phyloP scores from a whole-genome alignment of 306 rosid species.

The Alnus rubra region DNA sequence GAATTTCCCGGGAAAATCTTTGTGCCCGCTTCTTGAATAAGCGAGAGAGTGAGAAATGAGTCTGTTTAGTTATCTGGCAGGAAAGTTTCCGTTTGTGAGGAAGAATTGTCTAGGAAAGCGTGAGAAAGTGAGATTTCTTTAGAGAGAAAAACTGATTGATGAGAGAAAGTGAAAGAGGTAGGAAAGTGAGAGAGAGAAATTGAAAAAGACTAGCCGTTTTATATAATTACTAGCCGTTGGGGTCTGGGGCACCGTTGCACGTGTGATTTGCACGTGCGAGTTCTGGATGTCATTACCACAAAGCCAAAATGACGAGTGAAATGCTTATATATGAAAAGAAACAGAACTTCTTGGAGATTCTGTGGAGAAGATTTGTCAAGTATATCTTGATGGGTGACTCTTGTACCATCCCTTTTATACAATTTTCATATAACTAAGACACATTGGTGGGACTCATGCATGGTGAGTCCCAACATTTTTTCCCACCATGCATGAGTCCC shows the following conservation, averaged over 20 bases:
- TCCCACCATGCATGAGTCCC: too few relatives aligned
- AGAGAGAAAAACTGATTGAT: conserved; percentile 11
- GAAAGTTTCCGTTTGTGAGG: conserved; percentile 11
- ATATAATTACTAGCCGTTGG: conserved; percentile 82
- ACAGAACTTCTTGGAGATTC: too few relatives aligned
- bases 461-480: too few relatives aligned
- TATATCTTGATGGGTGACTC: too few relatives aligned
- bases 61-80: conserved; percentile 1
- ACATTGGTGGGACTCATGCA: too few relatives aligned
- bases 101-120: conserved; percentile 19
- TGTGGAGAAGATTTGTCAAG: too few relatives aligned
- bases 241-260: conserved; percentile 16
- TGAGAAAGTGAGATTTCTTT: conserved; percentile 12
- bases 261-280: conserved; percentile 5
- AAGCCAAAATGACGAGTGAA: too few relatives aligned
- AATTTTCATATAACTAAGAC: too few relatives aligned
- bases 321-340: too few relatives aligned
- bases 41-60: conserved; percentile 25
- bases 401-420: too few relatives aligned
- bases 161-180: conserved; percentile 27
- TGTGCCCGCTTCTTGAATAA: conserved; percentile 25
- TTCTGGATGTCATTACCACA: too few relatives aligned
- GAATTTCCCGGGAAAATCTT: conserved; percentile 22
- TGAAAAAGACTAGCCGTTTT: conserved; percentile 62
- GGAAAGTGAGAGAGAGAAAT: not conserved